Evolutionary conservation across 257 asterid genomes (phyloP).

Genomic region (Penstemon davidsonii): DNA sequence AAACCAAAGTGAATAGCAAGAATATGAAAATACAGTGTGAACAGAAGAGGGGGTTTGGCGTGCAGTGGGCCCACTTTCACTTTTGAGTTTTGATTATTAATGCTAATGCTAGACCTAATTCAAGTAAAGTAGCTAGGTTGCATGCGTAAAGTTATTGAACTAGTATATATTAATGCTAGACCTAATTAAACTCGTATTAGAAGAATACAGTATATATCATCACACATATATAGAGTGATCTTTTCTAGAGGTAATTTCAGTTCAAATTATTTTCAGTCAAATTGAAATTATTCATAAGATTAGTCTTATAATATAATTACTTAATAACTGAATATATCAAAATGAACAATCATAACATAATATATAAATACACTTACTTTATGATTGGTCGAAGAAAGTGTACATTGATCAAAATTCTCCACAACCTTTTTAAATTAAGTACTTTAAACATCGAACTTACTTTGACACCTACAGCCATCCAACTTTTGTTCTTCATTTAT

Average conservation of each 20-base stretch:
- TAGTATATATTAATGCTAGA: constrained; percentile 10
- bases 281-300: no score
- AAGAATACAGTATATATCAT: not conserved
- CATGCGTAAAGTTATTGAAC: constrained; percentile 36
- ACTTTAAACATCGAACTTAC: constrained; percentile 28
- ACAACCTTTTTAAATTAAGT: constrained; percentile 21
- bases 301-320: no score
- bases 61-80: constrained; percentile 47
- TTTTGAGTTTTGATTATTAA: constrained; percentile 40
- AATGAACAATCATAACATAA: no score
- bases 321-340: no score
- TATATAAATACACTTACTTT: no score
- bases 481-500: constrained; percentile 34
- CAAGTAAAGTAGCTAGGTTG: constrained; percentile 18
- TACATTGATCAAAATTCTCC: not conserved
- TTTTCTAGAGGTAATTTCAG: no score
- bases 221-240: no score
- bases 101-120: not conserved
- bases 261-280: no score
- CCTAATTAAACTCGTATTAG: constrained; percentile 16
- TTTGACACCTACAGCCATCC: constrained; percentile 40
- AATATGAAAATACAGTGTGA: constrained; percentile 28
- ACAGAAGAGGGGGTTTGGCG: constrained; percentile 35
- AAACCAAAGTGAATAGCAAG: not conserved
- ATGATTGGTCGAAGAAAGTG: not conserved